phyloP scores from a whole-genome alignment of 169 alveolate species.

The Plasmodium berghei region DNA sequence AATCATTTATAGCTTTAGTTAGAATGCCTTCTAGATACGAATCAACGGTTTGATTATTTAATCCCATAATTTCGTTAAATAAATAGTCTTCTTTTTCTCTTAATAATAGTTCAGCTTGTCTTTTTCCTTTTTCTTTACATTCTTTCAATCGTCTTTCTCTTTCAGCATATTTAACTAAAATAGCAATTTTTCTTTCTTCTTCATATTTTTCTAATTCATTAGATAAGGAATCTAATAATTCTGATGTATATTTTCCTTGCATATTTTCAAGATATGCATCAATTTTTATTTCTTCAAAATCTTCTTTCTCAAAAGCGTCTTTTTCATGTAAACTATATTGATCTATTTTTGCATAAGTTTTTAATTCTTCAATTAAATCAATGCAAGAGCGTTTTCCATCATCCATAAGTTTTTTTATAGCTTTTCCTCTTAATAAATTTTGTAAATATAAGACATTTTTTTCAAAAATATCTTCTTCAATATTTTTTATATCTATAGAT shows the following conservation, averaged over 20 bases:
- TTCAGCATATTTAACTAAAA: conserved; percentile 73
- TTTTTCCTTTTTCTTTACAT: conserved; percentile 76
- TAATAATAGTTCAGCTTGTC: conserved; percentile 75
- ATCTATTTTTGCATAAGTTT: conserved; percentile 70
- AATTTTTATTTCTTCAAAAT: conserved; percentile 54
- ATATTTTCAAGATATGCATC: conserved; percentile 76
- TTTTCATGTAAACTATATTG: conserved; percentile 52
- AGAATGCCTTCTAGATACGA: conserved; percentile 72
- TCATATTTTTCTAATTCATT: conserved; percentile 76
- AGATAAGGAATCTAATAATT: conserved; percentile 58
- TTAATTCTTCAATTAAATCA: conserved; percentile 74
- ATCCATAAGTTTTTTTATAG: conserved; percentile 64
- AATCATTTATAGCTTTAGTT: conserved; percentile 65
- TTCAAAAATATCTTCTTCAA: conserved; percentile 54
- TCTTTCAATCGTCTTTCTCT: conserved; percentile 74
- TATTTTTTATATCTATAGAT: conserved; percentile 13
- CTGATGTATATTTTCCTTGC: conserved; percentile 70
- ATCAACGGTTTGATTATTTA: conserved; percentile 74
- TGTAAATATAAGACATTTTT: conserved; percentile 61
- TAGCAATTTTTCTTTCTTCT: conserved; percentile 77
- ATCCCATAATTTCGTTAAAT: conserved; percentile 76
- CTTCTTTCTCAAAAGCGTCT: conserved; percentile 48
- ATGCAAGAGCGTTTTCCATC: conserved; percentile 71
- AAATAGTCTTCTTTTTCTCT: conserved; percentile 77
- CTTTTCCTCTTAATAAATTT: conserved; percentile 73